phyloP scores from a whole-genome alignment of 306 rosid genomes.

The Cicer judaicum region DNA sequence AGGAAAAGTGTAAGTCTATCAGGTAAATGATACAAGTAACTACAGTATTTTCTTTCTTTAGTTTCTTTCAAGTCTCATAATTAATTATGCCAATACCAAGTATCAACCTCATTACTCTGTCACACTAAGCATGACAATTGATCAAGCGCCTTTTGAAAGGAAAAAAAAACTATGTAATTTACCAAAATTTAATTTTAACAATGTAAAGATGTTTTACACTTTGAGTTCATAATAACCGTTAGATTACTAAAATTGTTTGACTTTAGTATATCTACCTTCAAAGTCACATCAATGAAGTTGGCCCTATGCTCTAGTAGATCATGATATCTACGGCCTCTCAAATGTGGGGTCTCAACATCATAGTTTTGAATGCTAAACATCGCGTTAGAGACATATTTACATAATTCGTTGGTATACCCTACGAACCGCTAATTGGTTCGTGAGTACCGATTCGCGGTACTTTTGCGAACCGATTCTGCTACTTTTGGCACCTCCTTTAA shows the following conservation, averaged over 20 bases:
- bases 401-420: too few relatives aligned
- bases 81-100: slow-evolving; percentile 17
- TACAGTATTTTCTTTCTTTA: not conserved
- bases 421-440: too few relatives aligned
- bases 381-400: slow-evolving; percentile 52
- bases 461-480: too few relatives aligned
- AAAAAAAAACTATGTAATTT: too few relatives aligned
- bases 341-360: slow-evolving; percentile 65
- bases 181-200: too few relatives aligned
- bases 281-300: slow-evolving; percentile 51
- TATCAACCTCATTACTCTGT: not conserved
- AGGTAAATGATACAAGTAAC: not conserved
- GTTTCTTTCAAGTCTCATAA: not conserved
- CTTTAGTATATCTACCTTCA: too few relatives aligned
- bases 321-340: slow-evolving; percentile 81
- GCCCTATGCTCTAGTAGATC: slow-evolving; percentile 87
- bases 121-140: slow-evolving; percentile 5
- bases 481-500: too few relatives aligned
- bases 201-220: too few relatives aligned
- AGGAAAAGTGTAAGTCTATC: not conserved
- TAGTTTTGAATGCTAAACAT: slow-evolving; percentile 69
- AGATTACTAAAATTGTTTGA: too few relatives aligned
- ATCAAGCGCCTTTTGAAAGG: too few relatives aligned
- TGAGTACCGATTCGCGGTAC: too few relatives aligned
- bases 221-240: too few relatives aligned